phyloP scores from a whole-genome alignment of 1,284 basidiomycete species.

The Pseudozyma sp. region DNA sequence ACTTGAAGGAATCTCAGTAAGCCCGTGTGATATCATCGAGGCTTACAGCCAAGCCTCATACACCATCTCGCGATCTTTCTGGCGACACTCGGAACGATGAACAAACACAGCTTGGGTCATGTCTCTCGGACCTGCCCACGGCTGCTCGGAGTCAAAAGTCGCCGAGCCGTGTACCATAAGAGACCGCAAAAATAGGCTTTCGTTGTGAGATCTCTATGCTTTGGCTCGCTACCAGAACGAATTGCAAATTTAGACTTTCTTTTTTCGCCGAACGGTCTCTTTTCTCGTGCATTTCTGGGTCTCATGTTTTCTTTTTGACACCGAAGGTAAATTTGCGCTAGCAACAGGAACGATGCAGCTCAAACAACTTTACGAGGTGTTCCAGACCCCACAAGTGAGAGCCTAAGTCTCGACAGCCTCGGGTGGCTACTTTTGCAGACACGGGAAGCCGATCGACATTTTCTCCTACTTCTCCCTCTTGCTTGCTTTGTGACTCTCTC shows the following conservation, averaged over 20 bases:
- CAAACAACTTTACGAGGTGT: neutral
- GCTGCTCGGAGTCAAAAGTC: neutral
- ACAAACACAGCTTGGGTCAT: neutral
- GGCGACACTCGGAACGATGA: too few species aligned
- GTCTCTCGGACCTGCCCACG: neutral
- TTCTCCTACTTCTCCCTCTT: neutral
- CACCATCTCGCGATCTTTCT: too few species aligned
- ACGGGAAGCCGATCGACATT: neutral
- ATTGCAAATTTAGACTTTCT: constrained; percentile 5
- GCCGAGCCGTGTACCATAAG: neutral
- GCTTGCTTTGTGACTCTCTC: neutral
- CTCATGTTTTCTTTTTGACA: neutral
- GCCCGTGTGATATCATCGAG: too few species aligned
- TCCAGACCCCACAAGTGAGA: constrained; percentile 2
- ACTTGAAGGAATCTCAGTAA: too few species aligned
- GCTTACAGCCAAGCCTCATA: too few species aligned
- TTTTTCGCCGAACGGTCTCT: constrained; percentile 4
- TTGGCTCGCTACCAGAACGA: neutral
- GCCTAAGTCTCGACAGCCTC: neutral
- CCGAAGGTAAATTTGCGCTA: neutral
- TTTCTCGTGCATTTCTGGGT: neutral
- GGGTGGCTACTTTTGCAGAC: neutral
- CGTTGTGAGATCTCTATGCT: neutral
- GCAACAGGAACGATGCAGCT: neutral
- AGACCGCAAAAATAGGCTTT: neutral